Base-by-base conservation (phyloP, 495 filamentous ascomycete genomes). In the Cryomyces minteri region DNA sequence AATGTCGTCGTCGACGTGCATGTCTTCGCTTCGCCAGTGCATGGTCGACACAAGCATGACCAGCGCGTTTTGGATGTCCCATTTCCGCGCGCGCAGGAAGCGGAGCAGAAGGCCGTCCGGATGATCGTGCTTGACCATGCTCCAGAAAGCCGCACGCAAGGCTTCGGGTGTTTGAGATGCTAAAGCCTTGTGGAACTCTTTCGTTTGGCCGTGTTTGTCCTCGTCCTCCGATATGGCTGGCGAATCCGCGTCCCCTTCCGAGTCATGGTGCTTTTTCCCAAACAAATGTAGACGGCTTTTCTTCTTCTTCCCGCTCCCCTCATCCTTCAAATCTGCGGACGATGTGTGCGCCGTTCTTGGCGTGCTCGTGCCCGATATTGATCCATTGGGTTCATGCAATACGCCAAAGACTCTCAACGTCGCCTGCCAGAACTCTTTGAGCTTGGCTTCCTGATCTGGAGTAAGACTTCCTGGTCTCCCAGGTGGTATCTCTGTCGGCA, bases 1-100 rank as follows among this genome's bases (percentile, higher is more conserved):
- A 44, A 98, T 76, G 56, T 88, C 85, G 42, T 82, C 77, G 55
- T 94, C 81, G 9, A 96, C 85, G 48, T 84, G 77, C 59, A 86
- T 76, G 47, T 92, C 86, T 47, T 69, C 65, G 42, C 73, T 57
- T 49, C 90, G 75, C 90, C 90, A 98, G 58, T 82, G 80, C 72
- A 96, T 87, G 4, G 90, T 94, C 5, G 84, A 82, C 33, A 98
- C 73, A 59, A 94, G 58, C 90, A 98, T 98, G 48, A 95, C 72
- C 10, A 98, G 68, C 12, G 90, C 88, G 53, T 83, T 85, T 40
- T 94, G 81, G 31, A 93, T 75, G 57, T 98, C 83, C 90, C 90
- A 98, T 62, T 96, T 98, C 33, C 90, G 73, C 6, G 90, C 90
- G 37, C 90, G 73, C 46, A 98, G 66, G 63, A 95, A 98, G 30